These are phyloP conservation scores for Amaranthus tricolor DNA, from an alignment of 179 eudicot species.

Conservation along the genomic window DNA sequence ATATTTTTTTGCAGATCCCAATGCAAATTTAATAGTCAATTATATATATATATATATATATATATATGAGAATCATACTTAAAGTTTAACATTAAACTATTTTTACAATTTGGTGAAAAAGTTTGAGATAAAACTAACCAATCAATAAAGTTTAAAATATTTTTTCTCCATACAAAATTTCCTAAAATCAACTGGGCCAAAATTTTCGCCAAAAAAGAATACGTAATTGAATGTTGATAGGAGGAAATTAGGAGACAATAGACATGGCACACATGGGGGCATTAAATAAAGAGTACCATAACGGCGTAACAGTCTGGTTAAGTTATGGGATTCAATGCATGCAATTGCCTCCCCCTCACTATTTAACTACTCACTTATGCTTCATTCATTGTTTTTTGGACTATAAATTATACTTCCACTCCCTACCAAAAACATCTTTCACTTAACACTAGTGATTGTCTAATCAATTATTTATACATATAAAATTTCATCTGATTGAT, in stretches of 20 bases:
- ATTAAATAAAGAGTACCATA: slow-evolving; percentile 11
- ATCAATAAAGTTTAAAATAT: no score
- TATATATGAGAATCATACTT: no score
- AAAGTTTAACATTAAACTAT: no score
- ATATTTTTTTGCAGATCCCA: no score
- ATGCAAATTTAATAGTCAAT: no score
- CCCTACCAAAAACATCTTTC: not conserved
- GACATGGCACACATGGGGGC: slow-evolving; percentile 27
- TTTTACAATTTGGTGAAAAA: no score
- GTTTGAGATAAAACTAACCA: no score
- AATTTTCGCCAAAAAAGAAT: no score
- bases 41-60: no score
- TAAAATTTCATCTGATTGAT: no score
- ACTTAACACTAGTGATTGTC: not conserved
- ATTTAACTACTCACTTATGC: not conserved
- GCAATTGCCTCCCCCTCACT: slow-evolving; percentile 3
- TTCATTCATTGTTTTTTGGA: not conserved
- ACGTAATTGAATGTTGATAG: not conserved
- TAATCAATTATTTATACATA: not conserved
- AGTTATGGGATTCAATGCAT: not conserved
- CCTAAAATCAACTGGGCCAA: no score
- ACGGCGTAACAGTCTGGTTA: slow-evolving; percentile 20
- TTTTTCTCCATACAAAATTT: no score
- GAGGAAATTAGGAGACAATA: slow-evolving; percentile 7
- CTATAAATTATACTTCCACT: not conserved